Conservation (phyloP, 1,139 yeast species). For the Ashbya aceris region DNA sequence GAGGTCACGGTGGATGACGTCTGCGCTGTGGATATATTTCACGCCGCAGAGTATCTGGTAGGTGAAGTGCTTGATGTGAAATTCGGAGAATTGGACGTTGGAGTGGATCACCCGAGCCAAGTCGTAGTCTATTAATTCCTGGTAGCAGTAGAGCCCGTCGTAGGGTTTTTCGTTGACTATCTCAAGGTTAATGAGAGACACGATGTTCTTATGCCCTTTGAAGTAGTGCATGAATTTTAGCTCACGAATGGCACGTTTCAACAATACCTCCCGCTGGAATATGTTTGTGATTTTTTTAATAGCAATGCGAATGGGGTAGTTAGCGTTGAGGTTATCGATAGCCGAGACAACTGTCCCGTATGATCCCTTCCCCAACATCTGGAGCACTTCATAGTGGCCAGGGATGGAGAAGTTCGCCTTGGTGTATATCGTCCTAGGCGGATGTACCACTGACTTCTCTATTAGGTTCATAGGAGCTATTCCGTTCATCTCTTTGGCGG, state of each 20-base stretch:
- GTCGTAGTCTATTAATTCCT: conserved; percentile 75
- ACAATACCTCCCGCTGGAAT: conserved; percentile 51
- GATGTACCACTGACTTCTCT: conserved; percentile 1
- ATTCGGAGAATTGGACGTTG: conserved; percentile 68
- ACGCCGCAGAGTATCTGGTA: conserved; percentile 77
- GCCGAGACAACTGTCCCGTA: conserved; percentile 88
- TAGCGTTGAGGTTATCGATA: conserved; percentile 38
- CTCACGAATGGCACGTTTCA: conserved; percentile 73
- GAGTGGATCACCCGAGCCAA: conserved; percentile 71
- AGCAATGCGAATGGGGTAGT: conserved; percentile 40
- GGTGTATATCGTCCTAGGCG: conserved; percentile 30
- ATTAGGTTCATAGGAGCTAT: conserved; percentile 5
- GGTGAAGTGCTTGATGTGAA: conserved; percentile 64
- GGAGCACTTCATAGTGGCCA: conserved; percentile 51
- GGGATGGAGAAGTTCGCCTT: conserved; percentile 54
- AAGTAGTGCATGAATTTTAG: conserved; percentile 68
- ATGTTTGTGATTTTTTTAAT: conserved; percentile 70
- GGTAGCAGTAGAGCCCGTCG: conserved; percentile 80
- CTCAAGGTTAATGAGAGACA: conserved; percentile 65
- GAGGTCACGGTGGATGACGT: conserved; percentile 74
- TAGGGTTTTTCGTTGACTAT: conserved; percentile 55
- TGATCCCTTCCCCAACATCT: conserved; percentile 75
- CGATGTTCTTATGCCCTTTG: conserved; percentile 74
- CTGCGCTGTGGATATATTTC: conserved; percentile 77
- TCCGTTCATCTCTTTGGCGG: conserved; percentile 3